Percentiles rank a stretch among this genome's conserved stretches.
phyloP scores from a whole-genome alignment of 345 rosid species.

The Linum trigynum region DNA sequence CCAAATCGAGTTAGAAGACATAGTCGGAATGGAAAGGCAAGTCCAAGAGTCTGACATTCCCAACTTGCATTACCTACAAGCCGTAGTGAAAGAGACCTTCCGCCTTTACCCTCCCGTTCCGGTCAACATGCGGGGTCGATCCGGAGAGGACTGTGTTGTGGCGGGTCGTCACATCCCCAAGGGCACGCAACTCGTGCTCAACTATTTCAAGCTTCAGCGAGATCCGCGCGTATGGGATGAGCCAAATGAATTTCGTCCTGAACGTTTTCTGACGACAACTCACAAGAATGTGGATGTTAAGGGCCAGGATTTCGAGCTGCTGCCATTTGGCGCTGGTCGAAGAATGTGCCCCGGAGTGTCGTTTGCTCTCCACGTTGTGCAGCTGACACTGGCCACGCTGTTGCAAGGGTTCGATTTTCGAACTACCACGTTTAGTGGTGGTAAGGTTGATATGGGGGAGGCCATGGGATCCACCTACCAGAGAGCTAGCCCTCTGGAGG shows the following conservation, averaged over 20 bases:
- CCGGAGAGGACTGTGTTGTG: conserved; percentile 8
- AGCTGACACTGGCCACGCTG: conserved; percentile 3
- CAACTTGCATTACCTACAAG: conserved; percentile 23
- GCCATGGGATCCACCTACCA: no score
- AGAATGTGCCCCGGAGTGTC: conserved; percentile 12
- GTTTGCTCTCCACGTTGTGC: conserved; percentile 8
- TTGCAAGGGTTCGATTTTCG: conserved; percentile 3
- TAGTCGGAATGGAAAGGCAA: conserved; percentile 18
- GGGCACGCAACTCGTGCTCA: conserved; percentile 7
- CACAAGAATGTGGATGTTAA: conserved; percentile 5
- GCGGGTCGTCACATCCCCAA: conserved; percentile 9
- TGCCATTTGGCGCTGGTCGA: conserved; percentile 11
- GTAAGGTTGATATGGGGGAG: no score
- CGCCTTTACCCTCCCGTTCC: conserved; percentile 15
- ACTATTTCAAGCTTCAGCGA: conserved; percentile 8
- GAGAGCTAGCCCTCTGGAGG: no score
- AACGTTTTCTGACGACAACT: conserved; percentile 7
- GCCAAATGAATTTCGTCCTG: conserved; percentile 7
- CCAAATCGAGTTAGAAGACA: conserved; percentile 15
- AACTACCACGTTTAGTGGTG: no score
- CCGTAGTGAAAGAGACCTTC: conserved; percentile 18
- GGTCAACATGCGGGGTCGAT: background rate
- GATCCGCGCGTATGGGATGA: conserved; percentile 8
- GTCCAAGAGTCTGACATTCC: conserved; percentile 15
- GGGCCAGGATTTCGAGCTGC: background rate